Conservation (phyloP, 495 filamentous ascomycete species). For the Podospora pseudoanserina region DNA sequence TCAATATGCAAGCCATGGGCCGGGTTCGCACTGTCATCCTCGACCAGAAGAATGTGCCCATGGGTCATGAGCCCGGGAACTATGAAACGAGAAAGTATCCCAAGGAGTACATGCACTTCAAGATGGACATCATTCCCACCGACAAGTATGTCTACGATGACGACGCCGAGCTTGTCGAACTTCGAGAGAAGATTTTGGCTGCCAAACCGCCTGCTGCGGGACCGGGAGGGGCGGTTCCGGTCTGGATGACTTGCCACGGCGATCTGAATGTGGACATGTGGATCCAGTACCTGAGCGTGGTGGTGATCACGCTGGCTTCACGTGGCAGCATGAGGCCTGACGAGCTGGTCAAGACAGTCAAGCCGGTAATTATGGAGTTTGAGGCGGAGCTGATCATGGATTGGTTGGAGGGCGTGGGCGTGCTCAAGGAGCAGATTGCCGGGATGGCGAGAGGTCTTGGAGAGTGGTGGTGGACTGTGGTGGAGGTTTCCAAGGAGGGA, state of each 20-base stretch:
- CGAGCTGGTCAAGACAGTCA: slow-evolving; percentile 53
- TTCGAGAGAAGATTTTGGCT: slow-evolving; percentile 38
- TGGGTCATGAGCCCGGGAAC: slow-evolving; percentile 66
- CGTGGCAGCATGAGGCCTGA: slow-evolving; percentile 54
- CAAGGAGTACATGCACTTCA: slow-evolving; percentile 58
- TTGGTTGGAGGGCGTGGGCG: slow-evolving; percentile 58
- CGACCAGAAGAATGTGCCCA: slow-evolving; percentile 62
- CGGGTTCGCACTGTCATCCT: slow-evolving; percentile 53
- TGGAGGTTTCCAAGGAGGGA: slow-evolving; percentile 29
- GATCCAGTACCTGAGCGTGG: slow-evolving; percentile 57
- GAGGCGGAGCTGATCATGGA: slow-evolving; percentile 62
- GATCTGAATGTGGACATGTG: slow-evolving; percentile 59
- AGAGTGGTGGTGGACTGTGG: slow-evolving; percentile 70
- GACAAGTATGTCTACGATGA: slow-evolving; percentile 58
- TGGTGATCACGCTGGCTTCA: slow-evolving; percentile 56
- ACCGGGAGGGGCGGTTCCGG: slow-evolving; percentile 51
- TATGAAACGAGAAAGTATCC: slow-evolving; percentile 72
- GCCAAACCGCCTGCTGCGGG: slow-evolving; percentile 29
- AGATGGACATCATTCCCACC: slow-evolving; percentile 57
- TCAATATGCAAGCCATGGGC: slow-evolving; percentile 62
- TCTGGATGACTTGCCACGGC: slow-evolving; percentile 78
- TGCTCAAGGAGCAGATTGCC: slow-evolving; percentile 33
- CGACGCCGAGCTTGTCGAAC: slow-evolving; percentile 41
- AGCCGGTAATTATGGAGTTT: slow-evolving; percentile 61
- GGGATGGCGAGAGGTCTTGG: slow-evolving; percentile 47